phyloP scores from a whole-genome alignment of 148 eudicot species.

The Fagopyrum homotropicum region DNA sequence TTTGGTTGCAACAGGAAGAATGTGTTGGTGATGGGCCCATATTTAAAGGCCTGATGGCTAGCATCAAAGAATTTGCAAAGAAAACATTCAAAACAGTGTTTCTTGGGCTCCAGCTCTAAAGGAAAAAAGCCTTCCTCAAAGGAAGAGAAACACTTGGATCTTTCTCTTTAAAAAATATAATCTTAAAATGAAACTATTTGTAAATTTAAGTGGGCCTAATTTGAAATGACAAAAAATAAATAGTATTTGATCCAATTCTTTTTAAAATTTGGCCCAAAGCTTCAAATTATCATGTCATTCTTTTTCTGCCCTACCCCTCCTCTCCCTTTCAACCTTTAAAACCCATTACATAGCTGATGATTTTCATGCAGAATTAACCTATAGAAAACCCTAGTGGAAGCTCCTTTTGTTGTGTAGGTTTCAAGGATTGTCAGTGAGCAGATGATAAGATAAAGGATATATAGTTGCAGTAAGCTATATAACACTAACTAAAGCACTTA shows the following conservation, averaged over 20 bases:
- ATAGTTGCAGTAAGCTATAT: neutral
- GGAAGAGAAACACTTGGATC: conserved; percentile 14
- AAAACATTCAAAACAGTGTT: neutral
- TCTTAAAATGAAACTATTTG: neutral
- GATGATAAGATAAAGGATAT: neutral
- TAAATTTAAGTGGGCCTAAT: neutral
- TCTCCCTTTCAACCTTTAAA: too few species aligned
- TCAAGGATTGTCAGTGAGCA: neutral
- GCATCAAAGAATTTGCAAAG: neutral
- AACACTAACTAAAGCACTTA: neutral
- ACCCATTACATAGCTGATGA: neutral
- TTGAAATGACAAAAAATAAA: neutral
- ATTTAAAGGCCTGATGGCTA: neutral
- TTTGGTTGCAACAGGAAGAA: neutral
- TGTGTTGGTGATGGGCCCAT: conserved; percentile 1
- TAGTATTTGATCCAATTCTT: neutral
- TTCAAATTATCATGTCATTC: neutral
- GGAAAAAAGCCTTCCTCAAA: conserved; percentile 8
- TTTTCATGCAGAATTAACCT: neutral
- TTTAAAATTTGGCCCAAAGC: neutral
- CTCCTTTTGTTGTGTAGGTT: conserved; percentile 1
- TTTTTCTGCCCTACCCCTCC: neutral
- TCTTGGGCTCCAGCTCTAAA: conserved; percentile 11
- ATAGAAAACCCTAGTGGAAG: neutral
- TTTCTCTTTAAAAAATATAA: neutral